Evolutionary conservation across 176 grass and related monocot genomes (phyloP).

Genomic region (Aechmea fasciata): DNA sequence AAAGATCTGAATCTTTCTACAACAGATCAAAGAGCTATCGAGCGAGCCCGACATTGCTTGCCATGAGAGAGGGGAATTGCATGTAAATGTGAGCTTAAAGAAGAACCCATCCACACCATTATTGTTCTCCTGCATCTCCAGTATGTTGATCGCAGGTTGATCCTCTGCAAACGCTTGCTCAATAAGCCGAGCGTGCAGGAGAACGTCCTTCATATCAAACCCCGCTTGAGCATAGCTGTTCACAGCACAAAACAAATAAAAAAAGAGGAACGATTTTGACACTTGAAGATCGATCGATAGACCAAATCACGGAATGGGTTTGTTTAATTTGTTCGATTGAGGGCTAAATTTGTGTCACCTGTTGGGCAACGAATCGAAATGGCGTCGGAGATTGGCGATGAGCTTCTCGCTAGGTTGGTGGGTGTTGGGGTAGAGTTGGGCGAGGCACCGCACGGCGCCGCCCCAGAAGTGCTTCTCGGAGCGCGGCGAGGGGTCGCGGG

Average conservation of each 20-base stretch:
- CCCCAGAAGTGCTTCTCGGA: slow-evolving; percentile 42
- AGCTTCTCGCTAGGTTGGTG: slow-evolving; percentile 77
- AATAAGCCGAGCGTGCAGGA: slow-evolving; percentile 70
- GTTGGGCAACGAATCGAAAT: slow-evolving; percentile 90
- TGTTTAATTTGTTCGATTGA: slow-evolving; percentile 1
- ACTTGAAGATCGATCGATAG: not conserved
- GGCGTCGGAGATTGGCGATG: slow-evolving; percentile 72
- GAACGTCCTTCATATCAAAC: slow-evolving; percentile 96
- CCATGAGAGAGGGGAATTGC: slow-evolving; percentile 73
- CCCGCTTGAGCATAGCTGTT: slow-evolving; percentile 87
- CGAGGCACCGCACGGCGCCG: slow-evolving; percentile 45
- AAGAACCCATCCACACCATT: slow-evolving; percentile 29
- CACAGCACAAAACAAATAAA: slow-evolving; percentile 16
- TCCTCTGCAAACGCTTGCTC: slow-evolving; percentile 73
- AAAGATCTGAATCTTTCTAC: slow-evolving; percentile 98
- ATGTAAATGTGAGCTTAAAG: slow-evolving; percentile 81
- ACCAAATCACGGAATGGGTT: not conserved
- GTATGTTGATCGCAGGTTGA: slow-evolving; percentile 51
- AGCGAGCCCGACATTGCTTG: slow-evolving; percentile 77
- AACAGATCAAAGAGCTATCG: slow-evolving; percentile 62
- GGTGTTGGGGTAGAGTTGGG: slow-evolving; percentile 60
- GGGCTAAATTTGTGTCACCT: slow-evolving; percentile 34
- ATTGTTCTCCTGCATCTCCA: slow-evolving; percentile 56
- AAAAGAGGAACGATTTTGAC: slow-evolving; percentile 3
- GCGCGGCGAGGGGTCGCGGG: slow-evolving; percentile 49